Percentiles rank a stretch among this genome's conserved stretches.
phyloP scores from a whole-genome alignment of 2,329 filamentous ascomycete species.

The Pyrenophora tritici-repentis region DNA sequence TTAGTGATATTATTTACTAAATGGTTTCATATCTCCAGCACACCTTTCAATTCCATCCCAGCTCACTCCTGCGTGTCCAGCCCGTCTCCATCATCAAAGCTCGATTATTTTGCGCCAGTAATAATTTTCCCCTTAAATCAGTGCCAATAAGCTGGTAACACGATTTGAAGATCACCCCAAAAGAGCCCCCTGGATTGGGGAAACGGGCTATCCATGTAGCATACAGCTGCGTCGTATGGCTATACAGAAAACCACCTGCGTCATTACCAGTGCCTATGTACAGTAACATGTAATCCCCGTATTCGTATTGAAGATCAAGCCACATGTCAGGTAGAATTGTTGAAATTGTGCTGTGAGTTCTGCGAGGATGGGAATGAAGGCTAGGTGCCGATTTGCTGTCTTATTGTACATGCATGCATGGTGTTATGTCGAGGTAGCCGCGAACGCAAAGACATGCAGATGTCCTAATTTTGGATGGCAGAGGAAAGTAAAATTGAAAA shows the following conservation, averaged over 20 bases:
- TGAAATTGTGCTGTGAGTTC: background rate
- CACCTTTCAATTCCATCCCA: fast-evolving
- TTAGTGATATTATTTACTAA: background rate
- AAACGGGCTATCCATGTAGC: background rate
- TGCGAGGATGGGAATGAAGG: background rate
- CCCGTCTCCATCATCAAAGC: background rate
- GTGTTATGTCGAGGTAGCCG: too few species aligned
- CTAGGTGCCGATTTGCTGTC: background rate
- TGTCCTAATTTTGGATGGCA: too few species aligned
- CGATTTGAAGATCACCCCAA: background rate
- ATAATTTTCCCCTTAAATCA: background rate
- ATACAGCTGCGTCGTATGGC: background rate
- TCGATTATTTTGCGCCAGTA: background rate
- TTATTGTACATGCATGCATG: too few species aligned
- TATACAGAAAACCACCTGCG: background rate
- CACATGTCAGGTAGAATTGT: background rate
- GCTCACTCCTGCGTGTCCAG: background rate
- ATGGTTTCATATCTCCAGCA: background rate
- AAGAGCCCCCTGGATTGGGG: background rate
- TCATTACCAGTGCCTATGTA: background rate
- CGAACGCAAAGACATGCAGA: too few species aligned
- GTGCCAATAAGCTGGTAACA: background rate
- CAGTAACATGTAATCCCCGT: background rate
- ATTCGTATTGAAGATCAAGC: background rate
- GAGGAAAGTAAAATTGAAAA: too few species aligned